Conservation (phyloP, 352 stramenopile genomes). For the Globisporangium orthogonon region DNA sequence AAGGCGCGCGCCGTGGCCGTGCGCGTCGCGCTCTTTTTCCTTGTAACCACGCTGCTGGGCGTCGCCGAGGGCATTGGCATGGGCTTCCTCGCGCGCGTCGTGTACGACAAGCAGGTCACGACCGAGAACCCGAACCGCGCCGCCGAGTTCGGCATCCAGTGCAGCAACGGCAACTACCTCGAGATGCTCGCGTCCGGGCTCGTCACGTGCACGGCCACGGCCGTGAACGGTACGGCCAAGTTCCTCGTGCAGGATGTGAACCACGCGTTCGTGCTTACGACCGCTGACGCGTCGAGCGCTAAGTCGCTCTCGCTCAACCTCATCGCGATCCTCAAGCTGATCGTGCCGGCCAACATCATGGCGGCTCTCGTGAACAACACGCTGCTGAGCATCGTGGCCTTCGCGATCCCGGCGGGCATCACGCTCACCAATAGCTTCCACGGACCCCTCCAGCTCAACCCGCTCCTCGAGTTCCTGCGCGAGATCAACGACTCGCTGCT, state of each 20-base stretch:
- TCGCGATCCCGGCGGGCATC: conserved; percentile 58
- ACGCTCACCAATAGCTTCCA: conserved; percentile 66
- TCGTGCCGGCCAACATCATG: conserved; percentile 77
- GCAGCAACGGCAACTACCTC: conserved; percentile 61
- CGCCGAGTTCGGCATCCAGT: conserved; percentile 69
- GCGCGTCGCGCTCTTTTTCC: conserved; percentile 35
- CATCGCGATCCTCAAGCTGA: conserved; percentile 43
- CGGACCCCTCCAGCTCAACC: conserved; percentile 62
- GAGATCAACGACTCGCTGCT: conserved; percentile 77
- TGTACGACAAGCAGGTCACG: conserved; percentile 29
- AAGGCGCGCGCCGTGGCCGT: conserved; percentile 35
- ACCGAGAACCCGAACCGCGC: conserved; percentile 22
- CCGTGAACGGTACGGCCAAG: conserved; percentile 27
- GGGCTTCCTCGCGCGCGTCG: conserved; percentile 33
- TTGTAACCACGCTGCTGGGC: conserved; percentile 37
- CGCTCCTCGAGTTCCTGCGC: conserved; percentile 69
- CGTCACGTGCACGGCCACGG: conserved; percentile 49
- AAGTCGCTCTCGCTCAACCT: conserved; percentile 58
- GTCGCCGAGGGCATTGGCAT: conserved; percentile 55
- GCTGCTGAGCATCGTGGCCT: conserved; percentile 62
- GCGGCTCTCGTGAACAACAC: conserved; percentile 55
- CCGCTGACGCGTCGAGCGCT: conserved; percentile 27
- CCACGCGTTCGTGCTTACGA: conserved; percentile 38
- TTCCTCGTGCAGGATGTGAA: conserved; percentile 63
- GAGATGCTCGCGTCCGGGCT: conserved; percentile 36